Conservation (phyloP, 2,329 filamentous ascomycete genomes). For the Penicillium sp. region DNA sequence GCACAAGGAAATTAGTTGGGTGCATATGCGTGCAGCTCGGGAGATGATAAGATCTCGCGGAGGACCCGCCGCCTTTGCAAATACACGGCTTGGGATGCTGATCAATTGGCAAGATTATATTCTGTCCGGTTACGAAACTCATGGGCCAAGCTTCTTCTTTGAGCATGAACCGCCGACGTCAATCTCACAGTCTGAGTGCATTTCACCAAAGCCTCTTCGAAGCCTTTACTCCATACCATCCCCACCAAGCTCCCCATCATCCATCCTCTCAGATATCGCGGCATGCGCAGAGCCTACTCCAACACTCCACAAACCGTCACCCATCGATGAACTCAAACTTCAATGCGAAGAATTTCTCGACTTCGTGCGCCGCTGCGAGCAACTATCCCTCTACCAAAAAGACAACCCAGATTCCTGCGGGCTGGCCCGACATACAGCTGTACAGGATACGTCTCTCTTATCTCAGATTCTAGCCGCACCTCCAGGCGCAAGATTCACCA, state of each 20-base stretch:
- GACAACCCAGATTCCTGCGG: slow-evolving; percentile 15
- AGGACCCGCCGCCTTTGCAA: slow-evolving; percentile 35
- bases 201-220: slow-evolving; percentile 5
- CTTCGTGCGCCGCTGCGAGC: slow-evolving; percentile 39
- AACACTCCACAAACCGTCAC: slow-evolving; percentile 7
- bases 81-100: slow-evolving; percentile 40
- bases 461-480: slow-evolving; percentile 35
- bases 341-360: slow-evolving; percentile 40
- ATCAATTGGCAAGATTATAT: slow-evolving; percentile 46
- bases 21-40: slow-evolving; percentile 41
- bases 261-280: slow-evolving; percentile 10
- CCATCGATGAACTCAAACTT: slow-evolving; percentile 31
- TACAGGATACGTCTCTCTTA: slow-evolving; percentile 31
- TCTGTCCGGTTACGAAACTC: slow-evolving; percentile 38
- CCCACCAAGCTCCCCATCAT: slow-evolving; percentile 20
- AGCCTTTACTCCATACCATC: slow-evolving; percentile 20
- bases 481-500: slow-evolving; percentile 31
- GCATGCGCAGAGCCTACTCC: slow-evolving; percentile 4
- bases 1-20: slow-evolving; percentile 38
- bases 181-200: slow-evolving; percentile 2
- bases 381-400: slow-evolving; percentile 32
- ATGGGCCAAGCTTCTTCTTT: slow-evolving; percentile 36
- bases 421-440: slow-evolving; percentile 26
- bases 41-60: slow-evolving; percentile 40
- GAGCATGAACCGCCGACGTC: slow-evolving; percentile 22